Base-by-base conservation (phyloP, 2,329 filamentous ascomycete genomes). In the Dryadomyces quercus-mongolicae region DNA sequence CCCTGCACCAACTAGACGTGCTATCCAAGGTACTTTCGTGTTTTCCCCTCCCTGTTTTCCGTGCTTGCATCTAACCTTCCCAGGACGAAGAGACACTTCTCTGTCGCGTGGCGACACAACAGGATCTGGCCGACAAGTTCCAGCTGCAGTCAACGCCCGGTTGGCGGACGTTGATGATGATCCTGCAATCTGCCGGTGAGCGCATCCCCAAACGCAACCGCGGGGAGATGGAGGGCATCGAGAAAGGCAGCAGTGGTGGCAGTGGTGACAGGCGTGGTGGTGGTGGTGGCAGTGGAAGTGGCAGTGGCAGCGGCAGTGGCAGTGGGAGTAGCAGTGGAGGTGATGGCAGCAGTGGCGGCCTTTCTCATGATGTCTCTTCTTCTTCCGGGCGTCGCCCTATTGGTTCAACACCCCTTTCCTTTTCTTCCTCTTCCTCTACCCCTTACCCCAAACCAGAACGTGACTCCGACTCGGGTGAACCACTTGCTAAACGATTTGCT, bases 161-260 rank as follows among this genome's bases (percentile, higher is more conserved):
- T 65, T 98, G 93, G 93, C 87, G 91, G 70, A 97, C 89, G 56
- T 78, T 98, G 66, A 79, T 92, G 71, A 85, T 87, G 69, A 95
- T 98, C 68, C 81, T 97, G 73, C 83, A 93, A 83, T 87, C 90
- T 82, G 90, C 88, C 80, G 89, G 91, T 95, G 91, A 95, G 87
- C 85, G 85, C 82, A 82, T 85, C 81, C 84, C 84, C 71, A 94
- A 93, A 78, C 86, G 81, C 66, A 66, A 64, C 67, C 66, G 66
- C 70, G 62, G 61, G 63, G 65, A 59, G 63, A 57, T 61, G 60
- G 62, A 57, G 44, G 55, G 50, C 53, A 18, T 54, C 36, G 56
- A 55, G 36, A 18, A 36, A 42, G 42, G 31, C 40, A 34, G 43
- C 16, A 49, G 36, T 43, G 34, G 49, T 5, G 49, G 36, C 47